These are phyloP conservation scores for Cercospora sesami DNA, from an alignment of 2,329 filamentous ascomycete species.

Conservation along the genomic window DNA sequence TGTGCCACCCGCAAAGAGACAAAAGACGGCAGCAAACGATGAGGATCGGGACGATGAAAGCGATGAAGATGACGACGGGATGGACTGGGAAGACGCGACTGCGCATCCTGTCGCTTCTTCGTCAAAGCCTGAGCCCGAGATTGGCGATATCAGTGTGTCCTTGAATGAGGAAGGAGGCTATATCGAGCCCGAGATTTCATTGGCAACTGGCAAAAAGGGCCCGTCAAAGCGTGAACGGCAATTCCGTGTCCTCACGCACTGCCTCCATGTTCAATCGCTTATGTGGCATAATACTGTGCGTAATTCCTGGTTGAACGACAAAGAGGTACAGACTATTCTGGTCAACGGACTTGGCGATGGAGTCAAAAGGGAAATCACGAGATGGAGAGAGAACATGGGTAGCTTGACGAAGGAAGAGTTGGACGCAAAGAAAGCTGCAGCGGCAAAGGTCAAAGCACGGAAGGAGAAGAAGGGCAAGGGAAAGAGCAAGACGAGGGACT, in stretches of 20 bases:
- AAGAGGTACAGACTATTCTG: slow-evolving; percentile 71
- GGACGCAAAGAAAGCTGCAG: slow-evolving; percentile 39
- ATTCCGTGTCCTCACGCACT: slow-evolving; percentile 76
- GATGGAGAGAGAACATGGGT: slow-evolving; percentile 70
- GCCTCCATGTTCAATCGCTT: slow-evolving; percentile 81
- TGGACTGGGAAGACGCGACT: slow-evolving; percentile 59
- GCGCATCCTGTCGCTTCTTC: slow-evolving; percentile 34
- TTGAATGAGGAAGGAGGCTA: slow-evolving; percentile 43
- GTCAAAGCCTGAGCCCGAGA: slow-evolving; percentile 31
- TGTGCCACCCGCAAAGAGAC: slow-evolving; percentile 45
- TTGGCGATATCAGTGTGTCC: slow-evolving; percentile 38
- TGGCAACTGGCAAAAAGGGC: slow-evolving; percentile 66
- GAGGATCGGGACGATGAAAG: slow-evolving; percentile 54
- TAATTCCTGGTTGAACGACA: slow-evolving; percentile 81
- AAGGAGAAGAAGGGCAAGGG: slow-evolving; percentile 44
- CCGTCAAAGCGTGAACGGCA: slow-evolving; percentile 80
- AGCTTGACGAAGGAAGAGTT: slow-evolving; percentile 46
- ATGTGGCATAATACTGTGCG: slow-evolving; percentile 86
- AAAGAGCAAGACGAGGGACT: slow-evolving; percentile 61
- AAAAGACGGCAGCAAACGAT: slow-evolving; percentile 40
- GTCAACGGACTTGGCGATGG: slow-evolving; percentile 69
- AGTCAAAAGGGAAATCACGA: slow-evolving; percentile 70
- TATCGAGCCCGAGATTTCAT: slow-evolving; percentile 44
- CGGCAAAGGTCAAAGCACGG: slow-evolving; percentile 42
- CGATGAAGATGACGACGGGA: slow-evolving; percentile 55